Conservation (phyloP, 2,329 filamentous ascomycete species). For the Coniochaeta prunicola region DNA sequence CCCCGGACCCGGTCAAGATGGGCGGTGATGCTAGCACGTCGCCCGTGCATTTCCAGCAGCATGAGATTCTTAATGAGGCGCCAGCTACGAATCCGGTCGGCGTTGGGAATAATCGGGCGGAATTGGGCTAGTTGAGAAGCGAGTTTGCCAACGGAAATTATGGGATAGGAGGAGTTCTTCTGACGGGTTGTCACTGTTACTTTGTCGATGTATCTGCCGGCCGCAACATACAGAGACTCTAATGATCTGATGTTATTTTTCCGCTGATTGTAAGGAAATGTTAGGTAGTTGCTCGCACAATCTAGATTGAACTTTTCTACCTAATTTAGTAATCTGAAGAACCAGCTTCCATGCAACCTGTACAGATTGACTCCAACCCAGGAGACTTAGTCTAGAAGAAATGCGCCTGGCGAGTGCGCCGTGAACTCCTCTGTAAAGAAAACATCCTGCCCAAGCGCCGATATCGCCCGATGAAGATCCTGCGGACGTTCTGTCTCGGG, state of each 20-base stretch:
- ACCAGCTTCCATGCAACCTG: too few species aligned
- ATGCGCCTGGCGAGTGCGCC: not conserved
- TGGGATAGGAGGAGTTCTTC: not conserved
- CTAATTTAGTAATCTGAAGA: not conserved
- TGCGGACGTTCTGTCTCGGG: not conserved
- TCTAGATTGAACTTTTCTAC: not conserved
- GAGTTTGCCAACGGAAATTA: not conserved
- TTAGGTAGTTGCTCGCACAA: not conserved
- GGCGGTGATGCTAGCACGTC: not conserved
- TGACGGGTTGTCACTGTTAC: too few species aligned
- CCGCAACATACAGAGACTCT: not conserved
- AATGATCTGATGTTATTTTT: not conserved
- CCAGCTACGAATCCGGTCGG: not conserved
- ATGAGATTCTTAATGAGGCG: not conserved
- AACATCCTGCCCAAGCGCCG: not conserved
- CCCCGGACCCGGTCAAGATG: not conserved
- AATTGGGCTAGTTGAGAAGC: not conserved
- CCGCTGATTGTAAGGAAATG: not conserved
- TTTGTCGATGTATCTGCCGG: not conserved
- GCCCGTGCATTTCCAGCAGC: not conserved
- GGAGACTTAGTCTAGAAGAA: too few species aligned
- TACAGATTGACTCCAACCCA: too few species aligned
- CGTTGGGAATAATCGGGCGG: not conserved
- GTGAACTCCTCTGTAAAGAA: not conserved
- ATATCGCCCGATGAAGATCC: not conserved